phyloP scores from a whole-genome alignment of 352 stramenopile species.

The Plasmopara halstedii region DNA sequence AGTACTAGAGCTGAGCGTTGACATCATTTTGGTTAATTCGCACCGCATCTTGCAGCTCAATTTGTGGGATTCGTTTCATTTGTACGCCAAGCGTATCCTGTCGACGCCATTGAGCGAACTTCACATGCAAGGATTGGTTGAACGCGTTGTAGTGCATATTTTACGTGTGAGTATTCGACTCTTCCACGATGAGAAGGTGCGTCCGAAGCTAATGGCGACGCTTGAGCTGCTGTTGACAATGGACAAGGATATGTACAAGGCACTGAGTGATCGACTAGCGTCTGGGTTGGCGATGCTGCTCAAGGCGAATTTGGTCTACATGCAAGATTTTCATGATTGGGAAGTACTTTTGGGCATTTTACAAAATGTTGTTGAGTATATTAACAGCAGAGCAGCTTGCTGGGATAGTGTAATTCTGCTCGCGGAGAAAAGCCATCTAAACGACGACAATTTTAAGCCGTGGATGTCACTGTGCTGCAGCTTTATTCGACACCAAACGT shows the following conservation, averaged over 20 bases:
- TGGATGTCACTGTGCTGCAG: constrained; percentile 77
- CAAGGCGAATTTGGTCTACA: constrained; percentile 85
- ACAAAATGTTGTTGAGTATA: constrained; percentile 71
- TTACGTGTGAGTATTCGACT: constrained; percentile 78
- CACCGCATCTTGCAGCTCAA: constrained; percentile 66
- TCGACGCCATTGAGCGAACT: constrained; percentile 68
- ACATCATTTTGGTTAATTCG: constrained; percentile 80
- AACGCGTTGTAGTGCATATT: constrained; percentile 82
- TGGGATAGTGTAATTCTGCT: constrained; percentile 75
- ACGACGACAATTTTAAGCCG: constrained; percentile 68
- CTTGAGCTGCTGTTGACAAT: constrained; percentile 65
- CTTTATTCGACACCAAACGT: constrained; percentile 72
- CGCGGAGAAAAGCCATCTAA: constrained; percentile 60
- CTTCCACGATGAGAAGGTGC: constrained; percentile 78
- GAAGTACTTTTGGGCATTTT: constrained; percentile 64
- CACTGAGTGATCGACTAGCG: constrained; percentile 69
- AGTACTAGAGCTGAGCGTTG: constrained; percentile 76
- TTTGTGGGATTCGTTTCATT: constrained; percentile 75
- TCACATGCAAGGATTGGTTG: constrained; percentile 66
- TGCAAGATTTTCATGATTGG: constrained; percentile 81
- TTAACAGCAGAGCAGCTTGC: constrained; percentile 57
- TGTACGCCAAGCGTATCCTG: constrained; percentile 69
- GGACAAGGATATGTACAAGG: constrained; percentile 77
- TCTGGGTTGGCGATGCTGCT: constrained; percentile 78
- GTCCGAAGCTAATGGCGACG: constrained; percentile 75